phyloP scores from a whole-genome alignment of 1,139 yeast species.

The Yamadazyma buinensis region DNA sequence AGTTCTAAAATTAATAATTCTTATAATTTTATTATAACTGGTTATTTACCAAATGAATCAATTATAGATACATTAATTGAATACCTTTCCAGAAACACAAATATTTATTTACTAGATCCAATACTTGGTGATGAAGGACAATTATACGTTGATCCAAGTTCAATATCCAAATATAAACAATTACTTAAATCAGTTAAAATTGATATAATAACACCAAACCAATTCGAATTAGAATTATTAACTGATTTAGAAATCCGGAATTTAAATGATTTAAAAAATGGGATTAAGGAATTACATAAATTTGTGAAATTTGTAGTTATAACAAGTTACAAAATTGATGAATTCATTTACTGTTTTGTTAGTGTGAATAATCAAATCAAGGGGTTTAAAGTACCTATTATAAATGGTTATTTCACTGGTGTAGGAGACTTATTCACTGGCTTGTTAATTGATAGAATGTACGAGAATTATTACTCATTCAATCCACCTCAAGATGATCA shows the following conservation, averaged over 20 bases:
- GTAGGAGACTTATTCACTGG: slow-evolving; percentile 93
- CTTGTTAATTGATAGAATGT: slow-evolving; percentile 58
- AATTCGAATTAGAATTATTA: slow-evolving; percentile 74
- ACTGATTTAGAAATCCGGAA: slow-evolving; percentile 47
- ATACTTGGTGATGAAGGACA: slow-evolving; percentile 90
- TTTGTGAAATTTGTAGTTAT: slow-evolving; percentile 59
- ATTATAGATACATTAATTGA: slow-evolving; percentile 7
- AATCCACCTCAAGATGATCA: slow-evolving; percentile 4
- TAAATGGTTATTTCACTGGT: slow-evolving; percentile 81
- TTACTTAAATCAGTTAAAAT: slow-evolving; percentile 49
- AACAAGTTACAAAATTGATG: slow-evolving; percentile 32
- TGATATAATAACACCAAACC: slow-evolving; percentile 78
- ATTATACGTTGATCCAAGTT: slow-evolving; percentile 68
- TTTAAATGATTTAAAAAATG: slow-evolving; percentile 33
- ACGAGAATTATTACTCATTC: slow-evolving; percentile 20
- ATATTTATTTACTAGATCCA: slow-evolving; percentile 65
- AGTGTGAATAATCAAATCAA: slow-evolving; percentile 27
- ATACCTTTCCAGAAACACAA: not conserved
- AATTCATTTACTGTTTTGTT: slow-evolving; percentile 49
- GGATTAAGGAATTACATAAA: slow-evolving; percentile 30
- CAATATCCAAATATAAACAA: slow-evolving; percentile 57
- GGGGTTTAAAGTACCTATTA: slow-evolving; percentile 46
- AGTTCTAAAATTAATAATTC: slow-evolving; percentile 5
- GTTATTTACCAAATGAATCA: slow-evolving; percentile 31
- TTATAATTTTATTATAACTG: slow-evolving; percentile 24